Evolutionary conservation across 192 early-diverging fungal genomes (phyloP).

Genomic region (Podila epicladia): DNA sequence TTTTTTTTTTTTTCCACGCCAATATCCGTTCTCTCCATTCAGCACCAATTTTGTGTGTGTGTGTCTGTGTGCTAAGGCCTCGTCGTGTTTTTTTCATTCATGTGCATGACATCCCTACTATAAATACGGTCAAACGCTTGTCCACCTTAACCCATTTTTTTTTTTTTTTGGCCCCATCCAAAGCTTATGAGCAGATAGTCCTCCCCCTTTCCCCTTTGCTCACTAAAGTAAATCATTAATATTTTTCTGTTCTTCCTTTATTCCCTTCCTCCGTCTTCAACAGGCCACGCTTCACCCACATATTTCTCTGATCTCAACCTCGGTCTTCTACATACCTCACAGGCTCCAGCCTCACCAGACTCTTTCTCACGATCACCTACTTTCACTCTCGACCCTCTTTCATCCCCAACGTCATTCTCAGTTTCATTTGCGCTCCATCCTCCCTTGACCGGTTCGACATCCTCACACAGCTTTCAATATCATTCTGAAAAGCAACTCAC

Average conservation of each 20-base stretch:
- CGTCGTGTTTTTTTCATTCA: too few relatives aligned
- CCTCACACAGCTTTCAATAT: background rate
- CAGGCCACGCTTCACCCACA: background rate
- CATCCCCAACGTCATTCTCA: background rate
- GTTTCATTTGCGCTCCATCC: background rate
- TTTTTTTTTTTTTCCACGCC: too few relatives aligned
- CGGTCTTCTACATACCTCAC: background rate
- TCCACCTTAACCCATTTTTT: too few relatives aligned
- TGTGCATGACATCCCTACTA: too few relatives aligned
- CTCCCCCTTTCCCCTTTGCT: background rate
- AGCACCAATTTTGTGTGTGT: too few relatives aligned
- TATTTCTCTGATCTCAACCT: background rate
- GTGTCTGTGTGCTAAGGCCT: too few relatives aligned
- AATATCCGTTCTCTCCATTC: too few relatives aligned
- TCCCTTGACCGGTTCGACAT: background rate
- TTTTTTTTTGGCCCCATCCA: too few relatives aligned
- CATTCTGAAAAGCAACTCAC: background rate
- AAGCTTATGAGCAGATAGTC: too few relatives aligned
- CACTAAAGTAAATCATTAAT: background rate
- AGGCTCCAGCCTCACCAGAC: background rate
- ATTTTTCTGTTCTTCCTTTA: background rate
- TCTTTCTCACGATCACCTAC: background rate
- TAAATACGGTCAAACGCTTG: too few relatives aligned
- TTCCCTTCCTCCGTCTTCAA: background rate
- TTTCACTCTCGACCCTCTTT: background rate